Base-by-base conservation (phyloP, 768 basidiomycete species). In the Suillus clintonianus region DNA sequence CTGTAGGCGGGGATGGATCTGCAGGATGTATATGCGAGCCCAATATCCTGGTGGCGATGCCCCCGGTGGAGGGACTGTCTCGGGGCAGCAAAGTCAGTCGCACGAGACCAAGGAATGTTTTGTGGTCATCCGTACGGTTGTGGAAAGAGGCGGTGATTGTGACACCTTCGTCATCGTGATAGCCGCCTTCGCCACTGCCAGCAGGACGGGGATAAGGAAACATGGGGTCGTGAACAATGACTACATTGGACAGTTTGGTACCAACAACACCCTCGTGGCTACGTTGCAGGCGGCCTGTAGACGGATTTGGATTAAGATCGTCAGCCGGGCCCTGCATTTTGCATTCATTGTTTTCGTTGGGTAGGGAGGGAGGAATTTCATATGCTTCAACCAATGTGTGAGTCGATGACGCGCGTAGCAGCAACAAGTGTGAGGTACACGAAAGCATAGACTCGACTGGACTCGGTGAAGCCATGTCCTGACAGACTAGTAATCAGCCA, bases 261-360 rank as follows among this genome's bases (percentile, higher is more conserved):
- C 56, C 56, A 19, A 57, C 56, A n/a, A 57, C 56, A 41, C 56
- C 56, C 11, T 57, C 56, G 27, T 57, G 56, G 56, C 56, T 57
- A 41, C 56, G 39, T 41, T 41, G 56, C 24, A 57, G 39, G 27
- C 56, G 56, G 10, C 39, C 17, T 41, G 27, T 7, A 17, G 56
- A 42, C 10, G 27, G 4, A 57, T 57, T 57, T 56, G 22, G 37
- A 41, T 41, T 41, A 19, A 39, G 27, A 41, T 41, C 24, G 27
- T 22, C 37, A 41, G 24, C 24, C 39, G 37, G 8, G 24, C 24
- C 39, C 27, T 5, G 56, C 17, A 7, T 6, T 19, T 57, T 57
- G 55, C 17, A 27, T 39, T 39, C 55, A 27, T 19, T 41, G 56
- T 17, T 36, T 22, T 39, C 36, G 34, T 27, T 41, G 17, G 22